Conservation (phyloP, 1,284 basidiomycete species). For the Ustilago sp. region DNA sequence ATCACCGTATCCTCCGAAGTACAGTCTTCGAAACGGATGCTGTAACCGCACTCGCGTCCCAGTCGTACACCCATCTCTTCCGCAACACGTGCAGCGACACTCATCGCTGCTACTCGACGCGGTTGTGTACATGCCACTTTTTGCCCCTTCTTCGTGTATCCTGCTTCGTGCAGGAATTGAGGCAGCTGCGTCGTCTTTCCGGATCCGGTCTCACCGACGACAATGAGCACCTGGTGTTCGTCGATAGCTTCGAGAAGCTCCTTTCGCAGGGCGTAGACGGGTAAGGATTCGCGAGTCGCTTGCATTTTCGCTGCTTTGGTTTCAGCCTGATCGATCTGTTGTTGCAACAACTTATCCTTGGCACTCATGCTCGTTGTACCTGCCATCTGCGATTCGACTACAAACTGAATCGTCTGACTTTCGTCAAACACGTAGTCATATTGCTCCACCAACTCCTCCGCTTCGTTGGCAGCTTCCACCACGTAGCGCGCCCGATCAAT, state of each 20-base stretch:
- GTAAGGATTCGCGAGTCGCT: constrained; percentile 63
- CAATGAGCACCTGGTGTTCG: constrained; percentile 79
- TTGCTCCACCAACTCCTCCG: constrained; percentile 42
- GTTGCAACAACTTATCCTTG: constrained; percentile 86
- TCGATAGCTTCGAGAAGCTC: constrained; percentile 80
- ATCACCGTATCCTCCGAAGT: constrained; percentile 82
- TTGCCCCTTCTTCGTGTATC: constrained; percentile 84
- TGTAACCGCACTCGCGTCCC: constrained; percentile 95
- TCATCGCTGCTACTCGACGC: constrained; percentile 98
- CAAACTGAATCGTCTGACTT: constrained; percentile 93
- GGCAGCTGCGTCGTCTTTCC: constrained; percentile 99
- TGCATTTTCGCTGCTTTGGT: constrained; percentile 70
- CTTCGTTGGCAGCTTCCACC: constrained; percentile 77
- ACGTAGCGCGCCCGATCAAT: constrained; percentile 78
- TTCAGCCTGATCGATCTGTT: constrained; percentile 92
- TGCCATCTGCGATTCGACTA: constrained; percentile 77
- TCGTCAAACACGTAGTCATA: constrained; percentile 99
- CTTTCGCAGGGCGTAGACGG: constrained; percentile 65
- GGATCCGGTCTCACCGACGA: constrained; percentile 77
- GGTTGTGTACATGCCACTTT: constrained; percentile 99
- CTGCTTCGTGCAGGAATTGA: constrained; percentile 97
- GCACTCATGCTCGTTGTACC: constrained; percentile 75
- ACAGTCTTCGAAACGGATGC: constrained; percentile 97
- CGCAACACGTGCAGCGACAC: constrained; percentile 96
- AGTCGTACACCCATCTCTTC: constrained; percentile 98